These are phyloP conservation scores for Candida broadrunensis DNA, from an alignment of 805 yeast genomes.

Conservation along the genomic window DNA sequence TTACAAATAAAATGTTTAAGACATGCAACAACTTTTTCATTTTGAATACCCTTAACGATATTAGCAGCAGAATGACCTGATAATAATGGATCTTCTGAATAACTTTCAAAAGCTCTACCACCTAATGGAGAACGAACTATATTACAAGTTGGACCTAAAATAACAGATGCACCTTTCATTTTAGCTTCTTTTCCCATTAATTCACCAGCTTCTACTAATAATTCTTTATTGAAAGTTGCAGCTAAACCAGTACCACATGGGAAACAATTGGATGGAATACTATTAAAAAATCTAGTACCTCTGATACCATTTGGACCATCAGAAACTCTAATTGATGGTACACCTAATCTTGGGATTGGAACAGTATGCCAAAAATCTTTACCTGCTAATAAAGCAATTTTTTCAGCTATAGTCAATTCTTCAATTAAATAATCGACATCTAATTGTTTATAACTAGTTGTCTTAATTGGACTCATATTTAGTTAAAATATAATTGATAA, in stretches of 20 bases:
- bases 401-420: slow-evolving; percentile 33
- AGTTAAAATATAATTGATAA: background rate
- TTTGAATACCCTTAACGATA: slow-evolving; percentile 54
- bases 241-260: slow-evolving; percentile 63
- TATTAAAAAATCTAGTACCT: slow-evolving; percentile 53
- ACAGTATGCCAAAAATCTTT: slow-evolving; percentile 51
- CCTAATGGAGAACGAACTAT: slow-evolving; percentile 58
- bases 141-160: slow-evolving; percentile 43
- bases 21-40: slow-evolving; percentile 48
- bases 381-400: slow-evolving; percentile 36
- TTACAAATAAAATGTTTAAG: slow-evolving; percentile 64
- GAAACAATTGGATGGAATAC: slow-evolving; percentile 54
- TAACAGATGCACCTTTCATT: slow-evolving; percentile 46
- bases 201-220: slow-evolving; percentile 46
- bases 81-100: slow-evolving; percentile 57
- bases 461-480: background rate
- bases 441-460: slow-evolving; percentile 9
- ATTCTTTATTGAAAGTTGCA: slow-evolving; percentile 51
- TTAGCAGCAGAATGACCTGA: slow-evolving; percentile 46
- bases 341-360: slow-evolving; percentile 34
- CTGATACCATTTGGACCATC: slow-evolving; percentile 69
- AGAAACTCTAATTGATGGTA: slow-evolving; percentile 47
- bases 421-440: slow-evolving; percentile 27
- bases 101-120: slow-evolving; percentile 62
- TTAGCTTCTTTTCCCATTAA: slow-evolving; percentile 55